Conservation (phyloP, 352 stramenopile genomes). For the Pelagophyceae sp. region DNA sequence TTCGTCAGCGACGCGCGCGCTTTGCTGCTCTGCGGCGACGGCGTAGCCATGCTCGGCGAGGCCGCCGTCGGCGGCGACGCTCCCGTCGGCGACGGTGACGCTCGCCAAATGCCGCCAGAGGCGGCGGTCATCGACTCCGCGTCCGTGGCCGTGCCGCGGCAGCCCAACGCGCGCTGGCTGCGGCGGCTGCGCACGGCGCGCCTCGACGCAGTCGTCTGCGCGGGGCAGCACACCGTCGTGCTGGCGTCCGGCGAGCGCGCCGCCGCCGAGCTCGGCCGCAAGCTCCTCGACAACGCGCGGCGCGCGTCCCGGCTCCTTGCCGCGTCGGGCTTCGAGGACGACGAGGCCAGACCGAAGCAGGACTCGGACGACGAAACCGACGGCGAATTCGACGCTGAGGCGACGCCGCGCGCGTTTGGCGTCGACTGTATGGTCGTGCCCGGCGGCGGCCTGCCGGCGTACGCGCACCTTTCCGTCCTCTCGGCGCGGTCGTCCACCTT, state of each 20-base stretch:
- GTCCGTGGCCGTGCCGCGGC: background rate
- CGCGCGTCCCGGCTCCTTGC: background rate
- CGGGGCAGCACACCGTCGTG: slow-evolving; percentile 5
- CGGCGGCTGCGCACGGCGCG: background rate
- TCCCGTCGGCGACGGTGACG: too few relatives aligned
- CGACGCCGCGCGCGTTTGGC: background rate
- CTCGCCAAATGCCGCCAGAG: background rate
- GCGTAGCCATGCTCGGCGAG: background rate
- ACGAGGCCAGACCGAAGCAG: background rate
- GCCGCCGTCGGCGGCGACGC: background rate
- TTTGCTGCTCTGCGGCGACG: background rate
- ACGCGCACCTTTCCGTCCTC: slow-evolving; percentile 5
- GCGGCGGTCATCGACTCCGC: background rate
- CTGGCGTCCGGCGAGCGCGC: background rate
- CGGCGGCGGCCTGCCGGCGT: slow-evolving; percentile 1
- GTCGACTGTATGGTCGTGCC: slow-evolving; percentile 14
- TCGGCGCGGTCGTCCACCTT: background rate
- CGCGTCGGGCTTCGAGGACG: background rate
- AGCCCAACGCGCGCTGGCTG: background rate
- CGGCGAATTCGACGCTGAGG: background rate
- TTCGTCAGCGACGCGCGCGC: background rate
- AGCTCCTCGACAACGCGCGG: background rate
- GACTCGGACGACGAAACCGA: background rate
- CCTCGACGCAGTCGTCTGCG: background rate
- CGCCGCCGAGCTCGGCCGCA: background rate